Percentiles rank a stretch among this genome's conserved stretches.
phyloP scores from a whole-genome alignment of 257 asterid genomes.

The Solanum habrochaites region DNA sequence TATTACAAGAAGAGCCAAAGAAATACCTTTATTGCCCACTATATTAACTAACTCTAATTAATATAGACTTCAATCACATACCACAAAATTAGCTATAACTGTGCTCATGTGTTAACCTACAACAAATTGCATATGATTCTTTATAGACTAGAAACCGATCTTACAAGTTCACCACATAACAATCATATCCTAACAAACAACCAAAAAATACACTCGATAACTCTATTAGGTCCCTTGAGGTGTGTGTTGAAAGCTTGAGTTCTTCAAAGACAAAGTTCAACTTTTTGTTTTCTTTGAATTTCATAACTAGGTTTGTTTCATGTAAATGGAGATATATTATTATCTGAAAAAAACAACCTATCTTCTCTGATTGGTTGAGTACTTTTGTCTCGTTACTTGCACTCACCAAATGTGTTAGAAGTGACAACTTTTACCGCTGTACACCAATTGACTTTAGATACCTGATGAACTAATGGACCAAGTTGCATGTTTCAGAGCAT shows the following conservation, averaged over 20 bases:
- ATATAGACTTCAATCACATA: background rate
- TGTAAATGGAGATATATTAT: background rate
- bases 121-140: background rate
- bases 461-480: background rate
- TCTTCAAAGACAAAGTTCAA: background rate
- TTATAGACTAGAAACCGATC: background rate
- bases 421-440: too few relatives aligned
- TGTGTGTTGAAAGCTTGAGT: background rate
- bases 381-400: background rate
- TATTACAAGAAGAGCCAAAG: background rate
- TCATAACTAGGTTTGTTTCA: too few relatives aligned
- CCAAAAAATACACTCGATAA: background rate
- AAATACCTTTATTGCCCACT: background rate
- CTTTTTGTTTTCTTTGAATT: background rate
- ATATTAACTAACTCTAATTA: background rate
- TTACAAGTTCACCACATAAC: background rate
- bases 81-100: background rate
- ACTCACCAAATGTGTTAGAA: background rate
- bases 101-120: background rate
- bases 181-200: background rate
- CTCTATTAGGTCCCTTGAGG: background rate
- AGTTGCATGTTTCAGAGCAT: background rate
- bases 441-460: background rate
- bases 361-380: background rate
- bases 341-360: background rate